Conservation (phyloP, 306 rosid species). For the Malus orientalis region DNA sequence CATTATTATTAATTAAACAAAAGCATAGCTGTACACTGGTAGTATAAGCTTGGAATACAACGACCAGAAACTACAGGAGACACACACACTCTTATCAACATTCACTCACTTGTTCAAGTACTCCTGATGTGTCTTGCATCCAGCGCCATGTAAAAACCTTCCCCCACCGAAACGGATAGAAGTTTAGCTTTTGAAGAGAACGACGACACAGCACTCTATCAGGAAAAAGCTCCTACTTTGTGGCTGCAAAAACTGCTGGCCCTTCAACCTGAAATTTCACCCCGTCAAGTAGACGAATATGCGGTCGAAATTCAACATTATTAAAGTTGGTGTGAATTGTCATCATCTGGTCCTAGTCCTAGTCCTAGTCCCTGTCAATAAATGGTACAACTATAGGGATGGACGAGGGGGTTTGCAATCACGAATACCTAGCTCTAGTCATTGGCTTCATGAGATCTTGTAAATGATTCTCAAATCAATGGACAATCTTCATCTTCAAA, state of each 20-base stretch:
- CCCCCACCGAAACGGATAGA: too few relatives aligned
- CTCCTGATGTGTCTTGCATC: not conserved
- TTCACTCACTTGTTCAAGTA: not conserved
- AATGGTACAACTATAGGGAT: too few relatives aligned
- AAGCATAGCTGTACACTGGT: constrained; percentile 18
- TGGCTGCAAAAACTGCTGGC: constrained; percentile 58
- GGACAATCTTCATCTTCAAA: not conserved
- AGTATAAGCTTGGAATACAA: not conserved
- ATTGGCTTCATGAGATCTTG: not conserved
- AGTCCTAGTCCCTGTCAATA: too few relatives aligned
- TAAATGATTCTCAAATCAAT: not conserved
- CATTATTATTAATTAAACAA: constrained; percentile 1
- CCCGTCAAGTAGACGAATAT: constrained; percentile 18
- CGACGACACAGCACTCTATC: not conserved
- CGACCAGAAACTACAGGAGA: not conserved
- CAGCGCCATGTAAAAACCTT: too few relatives aligned
- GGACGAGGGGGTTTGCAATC: too few relatives aligned
- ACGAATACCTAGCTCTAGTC: too few relatives aligned
- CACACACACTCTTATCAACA: not conserved
- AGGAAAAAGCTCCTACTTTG: constrained; percentile 26
- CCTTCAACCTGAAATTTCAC: constrained; percentile 76
- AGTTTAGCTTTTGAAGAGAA: not conserved
- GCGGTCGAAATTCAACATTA: not conserved
- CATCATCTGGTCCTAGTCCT: too few relatives aligned
- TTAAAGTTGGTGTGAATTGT: not conserved